Conservation (phyloP, 148 eudicot species). For the Spergularia marina region DNA sequence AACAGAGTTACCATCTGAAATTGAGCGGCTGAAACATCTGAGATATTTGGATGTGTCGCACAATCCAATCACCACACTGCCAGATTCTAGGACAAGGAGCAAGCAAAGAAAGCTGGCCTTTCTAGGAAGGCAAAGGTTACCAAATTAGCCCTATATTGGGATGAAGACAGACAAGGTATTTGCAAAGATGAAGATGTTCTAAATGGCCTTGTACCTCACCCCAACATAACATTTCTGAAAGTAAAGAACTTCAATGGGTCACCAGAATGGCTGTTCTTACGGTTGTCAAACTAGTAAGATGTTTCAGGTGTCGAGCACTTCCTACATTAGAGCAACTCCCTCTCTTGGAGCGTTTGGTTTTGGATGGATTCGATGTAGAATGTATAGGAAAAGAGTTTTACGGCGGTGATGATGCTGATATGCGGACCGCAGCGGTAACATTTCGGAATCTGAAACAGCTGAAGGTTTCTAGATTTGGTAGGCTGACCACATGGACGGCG, state of each 20-base stretch:
- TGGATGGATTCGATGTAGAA: background rate
- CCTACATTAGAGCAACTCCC: slow-evolving; percentile 5
- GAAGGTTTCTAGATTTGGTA: background rate
- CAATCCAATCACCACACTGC: background rate
- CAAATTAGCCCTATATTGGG: background rate
- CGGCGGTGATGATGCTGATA: background rate
- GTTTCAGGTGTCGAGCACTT: background rate
- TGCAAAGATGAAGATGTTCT: slow-evolving; percentile 11
- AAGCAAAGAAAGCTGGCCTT: slow-evolving; percentile 9
- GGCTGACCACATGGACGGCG: slow-evolving; percentile 5
- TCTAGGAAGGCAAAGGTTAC: background rate
- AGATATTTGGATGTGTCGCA: slow-evolving; percentile 1
- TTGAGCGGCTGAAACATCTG: slow-evolving; percentile 6
- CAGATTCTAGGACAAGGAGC: slow-evolving; percentile 3
- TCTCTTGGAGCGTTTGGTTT: background rate
- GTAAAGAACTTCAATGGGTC: background rate
- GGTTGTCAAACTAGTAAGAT: background rate
- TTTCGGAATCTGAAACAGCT: background rate
- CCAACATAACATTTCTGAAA: background rate
- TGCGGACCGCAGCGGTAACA: too few species aligned
- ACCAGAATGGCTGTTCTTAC: background rate
- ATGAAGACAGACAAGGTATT: background rate
- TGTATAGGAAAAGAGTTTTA: background rate
- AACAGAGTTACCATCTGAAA: background rate
- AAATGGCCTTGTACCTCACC: slow-evolving; percentile 6